Percentiles rank a stretch among this genome's conserved stretches.
Conservation (phyloP, 1,139 yeast genomes). For the Ashbya aceris region DNA sequence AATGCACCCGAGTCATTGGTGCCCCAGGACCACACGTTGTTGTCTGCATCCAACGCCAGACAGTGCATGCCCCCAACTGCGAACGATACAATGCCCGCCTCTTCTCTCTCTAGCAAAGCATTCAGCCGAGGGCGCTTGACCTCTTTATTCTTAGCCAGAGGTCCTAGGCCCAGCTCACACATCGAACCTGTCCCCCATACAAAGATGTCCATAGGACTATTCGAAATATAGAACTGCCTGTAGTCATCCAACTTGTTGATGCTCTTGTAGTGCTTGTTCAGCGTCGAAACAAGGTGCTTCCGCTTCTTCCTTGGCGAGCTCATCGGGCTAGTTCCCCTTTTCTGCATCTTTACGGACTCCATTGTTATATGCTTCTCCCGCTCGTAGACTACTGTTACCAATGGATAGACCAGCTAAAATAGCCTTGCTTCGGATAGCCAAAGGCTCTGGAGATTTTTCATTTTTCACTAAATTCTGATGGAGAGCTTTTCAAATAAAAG, state of each 20-base stretch:
- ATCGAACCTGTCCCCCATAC: slow-evolving; percentile 96
- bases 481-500: no score
- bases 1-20: slow-evolving; percentile 85
- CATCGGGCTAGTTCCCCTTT: slow-evolving; percentile 17
- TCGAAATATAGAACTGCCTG: slow-evolving; percentile 22
- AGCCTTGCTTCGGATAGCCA: no score
- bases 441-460: no score
- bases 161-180: slow-evolving; percentile 96
- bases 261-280: slow-evolving; percentile 18
- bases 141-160: slow-evolving; percentile 75
- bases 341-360: slow-evolving; percentile 11
- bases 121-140: slow-evolving; percentile 92
- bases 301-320: slow-evolving; percentile 12
- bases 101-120: slow-evolving; percentile 55
- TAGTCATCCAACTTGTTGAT: slow-evolving; percentile 26
- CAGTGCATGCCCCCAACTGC: slow-evolving; percentile 97
- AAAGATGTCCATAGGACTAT: slow-evolving; percentile 56
- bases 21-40: slow-evolving; percentile 95
- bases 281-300: slow-evolving; percentile 19
- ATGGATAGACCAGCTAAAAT: no score
- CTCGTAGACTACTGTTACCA: no score
- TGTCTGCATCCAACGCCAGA: slow-evolving; percentile 65
- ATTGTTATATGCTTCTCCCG: not conserved
- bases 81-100: slow-evolving; percentile 64
- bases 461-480: no score